Evolutionary conservation across 805 yeast genomes (phyloP), one percentile per base, ranked within the genome.

Genomic region (Candida fluviatilis): DNA sequence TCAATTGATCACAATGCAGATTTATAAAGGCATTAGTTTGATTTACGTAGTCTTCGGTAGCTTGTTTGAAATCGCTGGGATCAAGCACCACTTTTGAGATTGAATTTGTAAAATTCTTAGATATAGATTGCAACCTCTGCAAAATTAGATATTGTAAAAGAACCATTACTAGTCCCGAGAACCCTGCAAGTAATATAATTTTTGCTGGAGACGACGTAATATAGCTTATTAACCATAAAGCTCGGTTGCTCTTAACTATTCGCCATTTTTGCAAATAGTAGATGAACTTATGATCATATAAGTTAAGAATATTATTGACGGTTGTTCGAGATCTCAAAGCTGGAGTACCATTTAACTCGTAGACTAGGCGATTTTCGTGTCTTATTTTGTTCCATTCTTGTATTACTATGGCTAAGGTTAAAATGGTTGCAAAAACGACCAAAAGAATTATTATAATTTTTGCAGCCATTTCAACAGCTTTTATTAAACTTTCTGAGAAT

Each of bases 131-230:
- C 6, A 70, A 45, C 2, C 48, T 41, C 2, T 49, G 40, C 2
- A 84, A 47, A 0, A 86, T 50, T 2, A 71, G 50, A 19, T 58
- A 69, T 56, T 88, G 95, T 1, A 81, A 52, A 1, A 70, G 37
- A 13, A 81, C 75, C 1, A 78, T 57, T 0, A 75, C 10, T 0
- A 84, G 38, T 0, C 93, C 93, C 12, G 75, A 60, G 0, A 81
- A 4, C 0, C 83, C 84, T 1, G 86, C 45, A 1, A 73, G 56
- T 1, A 86, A 52, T 0, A 81, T 49, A 0, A 71, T 49, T 1
- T 73, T 39, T 0, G 90, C 75, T 10, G 76, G 67, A 2, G 70
- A 60, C 1, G 88, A 74, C 2, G 76, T 55, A n/a, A 72, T 46
- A 52, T 82, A 81, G 31, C 63, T 64, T 1, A 75, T 37, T 12